A percentile compares a stretch with the other conserved stretches of the same genome.
phyloP scores from a whole-genome alignment of 2,329 filamentous ascomycete genomes.

The Neonectria neomacrospora region DNA sequence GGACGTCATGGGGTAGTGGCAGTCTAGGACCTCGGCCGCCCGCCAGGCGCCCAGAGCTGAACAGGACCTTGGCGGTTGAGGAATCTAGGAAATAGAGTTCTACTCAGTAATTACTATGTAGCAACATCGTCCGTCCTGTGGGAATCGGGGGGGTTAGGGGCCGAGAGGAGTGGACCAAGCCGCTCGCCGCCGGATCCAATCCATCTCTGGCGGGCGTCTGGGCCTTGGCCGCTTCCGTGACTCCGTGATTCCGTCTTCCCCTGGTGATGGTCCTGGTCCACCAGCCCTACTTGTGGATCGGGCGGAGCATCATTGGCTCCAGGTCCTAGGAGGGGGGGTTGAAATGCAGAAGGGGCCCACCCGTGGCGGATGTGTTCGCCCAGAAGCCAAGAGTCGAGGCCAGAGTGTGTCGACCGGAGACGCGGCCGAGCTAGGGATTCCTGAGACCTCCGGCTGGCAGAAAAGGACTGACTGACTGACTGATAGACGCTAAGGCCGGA shows the following conservation, averaged over 20 bases:
- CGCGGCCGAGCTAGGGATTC: conserved; percentile 9
- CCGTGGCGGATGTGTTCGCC: conserved; percentile 13
- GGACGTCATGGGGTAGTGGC: conserved; percentile 17
- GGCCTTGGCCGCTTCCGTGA: not conserved
- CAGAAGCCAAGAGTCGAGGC: conserved; percentile 1
- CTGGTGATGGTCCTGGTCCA: conserved; percentile 19
- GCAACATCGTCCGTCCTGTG: too few relatives aligned
- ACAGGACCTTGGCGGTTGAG: conserved; percentile 18
- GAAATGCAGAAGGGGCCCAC: conserved; percentile 28
- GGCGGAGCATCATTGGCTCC: conserved; percentile 35
- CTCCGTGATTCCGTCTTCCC: conserved; percentile 20
- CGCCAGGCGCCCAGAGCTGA: conserved; percentile 20
- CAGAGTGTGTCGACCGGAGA: conserved; percentile 6
- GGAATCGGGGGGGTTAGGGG: conserved; percentile 11
- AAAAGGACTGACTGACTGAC: too few relatives aligned
- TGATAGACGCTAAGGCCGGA: not conserved
- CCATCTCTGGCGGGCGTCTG: not conserved
- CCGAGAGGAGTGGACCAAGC: too few relatives aligned
- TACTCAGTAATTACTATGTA: too few relatives aligned
- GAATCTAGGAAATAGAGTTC: conserved; percentile 10
- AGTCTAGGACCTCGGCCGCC: conserved; percentile 31
- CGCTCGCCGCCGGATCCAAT: conserved; percentile 5
- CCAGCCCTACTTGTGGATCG: conserved; percentile 46
- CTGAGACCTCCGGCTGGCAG: not conserved
- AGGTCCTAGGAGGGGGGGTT: conserved; percentile 14